Base-by-base conservation (phyloP, 129 eudicot genomes). In the Silybum marianum region DNA sequence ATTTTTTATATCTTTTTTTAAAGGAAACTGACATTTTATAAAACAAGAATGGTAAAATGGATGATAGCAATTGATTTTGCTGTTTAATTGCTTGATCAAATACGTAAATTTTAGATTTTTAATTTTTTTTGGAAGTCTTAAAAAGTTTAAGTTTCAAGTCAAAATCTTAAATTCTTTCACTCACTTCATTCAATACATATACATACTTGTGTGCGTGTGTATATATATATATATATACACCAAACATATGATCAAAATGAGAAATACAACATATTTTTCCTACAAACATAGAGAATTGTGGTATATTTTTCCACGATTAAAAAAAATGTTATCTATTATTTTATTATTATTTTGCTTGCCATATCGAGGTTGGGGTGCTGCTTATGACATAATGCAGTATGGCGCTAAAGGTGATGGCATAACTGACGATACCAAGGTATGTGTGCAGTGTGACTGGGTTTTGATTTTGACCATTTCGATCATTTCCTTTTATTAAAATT, bases 361-460 rank as follows among this genome's bases (percentile, higher is more conserved):
- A 42, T 78, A 72, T 40, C 70, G 24, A 14, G 78, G 74, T 14
- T 66, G 24, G 0, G 28, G 79, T 12, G 75, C 34, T 22, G 6
- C 58, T 62, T 83, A 78, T 6, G 72, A 83, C n/a, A 48, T 83
- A 42, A 78, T 83, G 86, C 74, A 83, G 1, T 83, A 78, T 62
- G 86, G 83, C 18, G 86, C 86, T 21, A 72, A 13, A 11, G 86
- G 86, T 8, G 79, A 83, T 72, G 86, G 86, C 13, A 22, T 9
- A 25, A 72, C 74, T 21, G 86, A 78, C 1, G 83, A 83, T 73
- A 78, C 86, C 32, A 30, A 62, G 69, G 86, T 83, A 72, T 23
- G 48, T 70, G 25, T 58, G 9, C 9, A 38, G 9, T 38, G 42
- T 38, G 10, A 54, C 1, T 51, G 21, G 22, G 5, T 16, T 51